Percentiles rank a stretch among this genome's conserved stretches.
These are phyloP conservation scores for Laguncularia racemosa DNA, from an alignment of 345 rosid species.

Conservation along the genomic window DNA sequence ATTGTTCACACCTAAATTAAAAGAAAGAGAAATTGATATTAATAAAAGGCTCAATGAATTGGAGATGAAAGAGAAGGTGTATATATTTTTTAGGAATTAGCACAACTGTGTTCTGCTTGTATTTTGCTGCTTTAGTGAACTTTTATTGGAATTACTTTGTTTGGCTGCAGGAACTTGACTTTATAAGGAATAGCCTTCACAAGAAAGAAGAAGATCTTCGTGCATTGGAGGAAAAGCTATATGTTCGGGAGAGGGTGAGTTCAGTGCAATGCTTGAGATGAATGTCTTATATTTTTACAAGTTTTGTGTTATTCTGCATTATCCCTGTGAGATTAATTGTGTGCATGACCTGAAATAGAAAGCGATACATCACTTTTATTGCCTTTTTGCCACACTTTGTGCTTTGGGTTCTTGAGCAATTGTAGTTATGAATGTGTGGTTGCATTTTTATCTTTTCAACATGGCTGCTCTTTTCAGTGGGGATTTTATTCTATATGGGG, in stretches of 20 bases:
- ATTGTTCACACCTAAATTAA: conserved; percentile 37
- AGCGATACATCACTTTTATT: no score
- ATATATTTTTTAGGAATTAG: conserved; percentile 9
- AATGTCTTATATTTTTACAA: not conserved
- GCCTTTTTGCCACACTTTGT: no score
- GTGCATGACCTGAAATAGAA: no score
- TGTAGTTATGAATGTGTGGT: no score
- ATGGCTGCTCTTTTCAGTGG: no score
- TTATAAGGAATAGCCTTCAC: conserved; percentile 31
- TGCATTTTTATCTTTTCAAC: no score
- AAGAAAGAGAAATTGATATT: conserved; percentile 46
- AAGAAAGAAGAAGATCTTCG: conserved; percentile 48
- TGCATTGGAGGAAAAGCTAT: conserved; percentile 60
- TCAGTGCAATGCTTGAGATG: not conserved
- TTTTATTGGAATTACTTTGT: conserved; percentile 9
- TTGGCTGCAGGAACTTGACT: conserved; percentile 39
- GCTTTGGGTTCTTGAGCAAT: no score
- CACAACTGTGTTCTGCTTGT: not conserved
- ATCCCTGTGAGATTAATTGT: not conserved
- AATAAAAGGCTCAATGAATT: conserved; percentile 40
- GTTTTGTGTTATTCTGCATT: not conserved
- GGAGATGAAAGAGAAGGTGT: conserved; percentile 56
- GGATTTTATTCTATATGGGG: no score
- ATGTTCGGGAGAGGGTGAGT: conserved; percentile 68
- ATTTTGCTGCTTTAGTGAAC: not conserved